Evolutionary conservation across 2,329 filamentous ascomycete species (phyloP).

Genomic region (Fusarium buharicum): DNA sequence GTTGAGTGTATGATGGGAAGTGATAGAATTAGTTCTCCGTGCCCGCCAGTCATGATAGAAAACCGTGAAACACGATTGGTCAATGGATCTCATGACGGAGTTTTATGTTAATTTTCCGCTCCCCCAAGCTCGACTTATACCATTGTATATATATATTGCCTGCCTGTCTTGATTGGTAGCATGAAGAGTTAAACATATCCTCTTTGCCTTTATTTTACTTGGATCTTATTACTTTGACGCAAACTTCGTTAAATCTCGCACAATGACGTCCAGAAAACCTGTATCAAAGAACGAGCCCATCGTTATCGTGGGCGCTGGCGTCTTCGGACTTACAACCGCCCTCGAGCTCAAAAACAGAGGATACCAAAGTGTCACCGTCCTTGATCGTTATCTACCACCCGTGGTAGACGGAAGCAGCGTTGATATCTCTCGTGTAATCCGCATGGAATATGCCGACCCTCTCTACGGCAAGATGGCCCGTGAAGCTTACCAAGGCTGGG

Average conservation of each 20-base stretch:
- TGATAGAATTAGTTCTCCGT: constrained; percentile 22
- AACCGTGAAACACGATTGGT: constrained; percentile 29
- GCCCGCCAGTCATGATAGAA: constrained; percentile 6
- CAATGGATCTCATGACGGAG: constrained; percentile 20
- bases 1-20: neutral
- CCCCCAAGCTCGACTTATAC: neutral
- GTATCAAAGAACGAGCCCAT: constrained; percentile 44
- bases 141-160: neutral
- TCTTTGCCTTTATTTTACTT: too few species aligned
- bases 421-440: constrained; percentile 55
- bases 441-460: constrained; percentile 70
- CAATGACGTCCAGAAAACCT: constrained; percentile 34
- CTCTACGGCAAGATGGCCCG: constrained; percentile 69
- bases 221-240: too few species aligned
- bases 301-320: constrained; percentile 58
- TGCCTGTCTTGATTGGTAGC: neutral
- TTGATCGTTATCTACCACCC: constrained; percentile 55
- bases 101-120: constrained; percentile 25
- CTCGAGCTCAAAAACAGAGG: constrained; percentile 57
- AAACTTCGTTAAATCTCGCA: neutral
- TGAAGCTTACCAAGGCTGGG: constrained; percentile 46
- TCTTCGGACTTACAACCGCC: constrained; percentile 62
- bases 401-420: constrained; percentile 53
- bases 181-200: too few species aligned
- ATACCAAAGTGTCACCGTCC: constrained; percentile 58